A percentile compares a stretch with the other conserved stretches of the same genome.
phyloP scores from a whole-genome alignment of 1,284 basidiomycete genomes.

The Microbotryomycetes sp. region DNA sequence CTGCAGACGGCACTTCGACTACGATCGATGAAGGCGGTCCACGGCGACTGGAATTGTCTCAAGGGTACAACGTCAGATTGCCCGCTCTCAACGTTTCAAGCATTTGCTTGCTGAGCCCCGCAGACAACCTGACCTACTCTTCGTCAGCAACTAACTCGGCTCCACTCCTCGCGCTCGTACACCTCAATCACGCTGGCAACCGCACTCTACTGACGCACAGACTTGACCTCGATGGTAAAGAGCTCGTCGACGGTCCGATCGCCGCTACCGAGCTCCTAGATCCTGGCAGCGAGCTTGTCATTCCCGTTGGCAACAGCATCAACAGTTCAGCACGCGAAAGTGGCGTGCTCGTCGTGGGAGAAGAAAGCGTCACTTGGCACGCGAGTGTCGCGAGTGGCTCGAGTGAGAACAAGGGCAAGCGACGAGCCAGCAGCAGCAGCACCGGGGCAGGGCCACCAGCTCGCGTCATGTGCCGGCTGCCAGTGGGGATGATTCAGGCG shows the following conservation, averaged over 20 bases:
- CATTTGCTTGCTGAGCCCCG: constrained; percentile 14
- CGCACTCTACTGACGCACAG: constrained; percentile 8
- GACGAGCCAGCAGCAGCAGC: constrained; percentile 1
- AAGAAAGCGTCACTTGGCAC: constrained; percentile 22
- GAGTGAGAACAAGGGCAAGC: constrained; percentile 19
- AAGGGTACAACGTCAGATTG: constrained; percentile 31
- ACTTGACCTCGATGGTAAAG: constrained; percentile 26
- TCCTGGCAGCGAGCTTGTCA: constrained; percentile 26
- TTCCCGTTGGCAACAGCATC: no score
- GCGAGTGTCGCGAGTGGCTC: not conserved
- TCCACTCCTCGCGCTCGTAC: constrained; percentile 9
- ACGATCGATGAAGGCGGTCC: not conserved
- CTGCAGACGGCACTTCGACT: not conserved
- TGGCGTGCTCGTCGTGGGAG: constrained; percentile 33
- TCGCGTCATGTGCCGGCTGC: constrained; percentile 8
- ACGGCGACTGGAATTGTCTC: constrained; percentile 16
- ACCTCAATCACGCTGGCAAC: constrained; percentile 12
- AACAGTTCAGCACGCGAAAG: not conserved
- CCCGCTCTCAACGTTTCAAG: constrained; percentile 29
- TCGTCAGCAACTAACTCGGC: not conserved
- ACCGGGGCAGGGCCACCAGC: not conserved
- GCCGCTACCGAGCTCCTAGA: constrained; percentile 17
- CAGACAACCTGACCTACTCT: constrained; percentile 12
- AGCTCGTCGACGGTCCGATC: constrained; percentile 14
- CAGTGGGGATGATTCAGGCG: constrained; percentile 26